Percentiles rank a stretch among this genome's conserved stretches.
These are phyloP conservation scores for Nicotiana attenuata DNA, from an alignment of 257 asterid genomes.

Conservation along the genomic window DNA sequence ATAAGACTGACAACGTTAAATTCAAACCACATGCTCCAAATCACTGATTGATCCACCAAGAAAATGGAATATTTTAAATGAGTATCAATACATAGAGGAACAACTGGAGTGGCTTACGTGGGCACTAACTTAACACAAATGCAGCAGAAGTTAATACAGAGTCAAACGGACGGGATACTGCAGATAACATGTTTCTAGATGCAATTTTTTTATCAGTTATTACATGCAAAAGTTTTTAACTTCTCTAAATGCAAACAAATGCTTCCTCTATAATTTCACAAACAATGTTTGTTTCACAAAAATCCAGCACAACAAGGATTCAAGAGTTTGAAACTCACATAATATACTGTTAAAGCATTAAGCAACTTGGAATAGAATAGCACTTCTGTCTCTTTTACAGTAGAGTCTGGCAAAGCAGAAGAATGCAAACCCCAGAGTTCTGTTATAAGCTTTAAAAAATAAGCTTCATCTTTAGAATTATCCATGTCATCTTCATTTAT, in stretches of 20 bases:
- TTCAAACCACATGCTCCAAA: background rate
- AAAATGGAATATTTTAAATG: background rate
- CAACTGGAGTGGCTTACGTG: background rate
- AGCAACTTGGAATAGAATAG: slow-evolving; percentile 71
- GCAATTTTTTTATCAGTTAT: background rate
- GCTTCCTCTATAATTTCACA: background rate
- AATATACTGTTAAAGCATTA: slow-evolving; percentile 52
- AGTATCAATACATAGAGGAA: background rate
- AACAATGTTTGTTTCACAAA: background rate
- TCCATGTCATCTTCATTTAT: slow-evolving; percentile 36
- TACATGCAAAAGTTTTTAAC: background rate
- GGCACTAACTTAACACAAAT: background rate
- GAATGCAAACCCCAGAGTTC: slow-evolving; percentile 52
- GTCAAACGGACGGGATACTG: background rate
- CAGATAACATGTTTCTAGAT: background rate
- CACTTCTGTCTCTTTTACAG: slow-evolving; percentile 44
- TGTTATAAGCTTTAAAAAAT: slow-evolving; percentile 29
- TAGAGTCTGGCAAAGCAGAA: slow-evolving; percentile 24
- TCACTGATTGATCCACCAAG: background rate
- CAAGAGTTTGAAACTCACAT: slow-evolving; percentile 45
- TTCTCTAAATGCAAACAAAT: background rate
- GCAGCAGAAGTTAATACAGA: background rate
- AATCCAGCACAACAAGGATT: slow-evolving; percentile 7
- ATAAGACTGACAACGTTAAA: background rate
- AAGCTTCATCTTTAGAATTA: slow-evolving; percentile 29